Evolutionary conservation across 345 rosid genomes (phyloP), one percentile per base, ranked within the genome.

Genomic region (Psidium friedrichsthalianum): DNA sequence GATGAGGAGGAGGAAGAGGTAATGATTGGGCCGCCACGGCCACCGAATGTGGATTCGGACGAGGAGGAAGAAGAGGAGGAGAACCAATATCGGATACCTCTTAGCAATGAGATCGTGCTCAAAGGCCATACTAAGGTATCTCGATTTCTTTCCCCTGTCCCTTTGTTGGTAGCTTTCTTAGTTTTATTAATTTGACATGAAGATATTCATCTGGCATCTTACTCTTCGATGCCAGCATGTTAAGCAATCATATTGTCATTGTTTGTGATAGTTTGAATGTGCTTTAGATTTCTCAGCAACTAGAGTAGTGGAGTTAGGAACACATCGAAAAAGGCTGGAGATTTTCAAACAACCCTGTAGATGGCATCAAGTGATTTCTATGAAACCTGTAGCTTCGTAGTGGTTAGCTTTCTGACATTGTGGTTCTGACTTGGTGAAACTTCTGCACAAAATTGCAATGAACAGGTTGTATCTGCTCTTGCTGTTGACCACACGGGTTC

Each of bases 401-500:
- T 3, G 24, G 80, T 69, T 42, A 69, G 83, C 83, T 54, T 82
- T 82, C 44, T 56, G 51, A 22, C 24, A 47, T n/a, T 12, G 76
- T 61, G 51, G 74, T 84, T 42, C 32, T 59, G 53, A 51, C 22
- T 84, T 25, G 29, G 21, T 53, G 44, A 49, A 56, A 29, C 42
- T 47, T 53, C 84, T 57, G 16, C 24, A 51, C 59, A 47, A 32
- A 14, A 82, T 22, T 85, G 82, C 69, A 20, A 55, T 49, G 87
- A 86, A 80, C 94, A 97, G 99, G 40, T 95, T 83, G 99, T 94
- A 89, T 92, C 99, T 59, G 93, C 95, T 74, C 92, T 97, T 32
- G 98, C 98, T 22, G 91, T 97, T 80, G 99, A 96, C 88, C 97
- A 87, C 84, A 86, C 98, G 29, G 99, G 99, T n/a, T 96, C 99